Percentiles rank a stretch among this genome's conserved stretches.
phyloP scores from a whole-genome alignment of 805 yeast genomes.

The Spathaspora passalidarum region DNA sequence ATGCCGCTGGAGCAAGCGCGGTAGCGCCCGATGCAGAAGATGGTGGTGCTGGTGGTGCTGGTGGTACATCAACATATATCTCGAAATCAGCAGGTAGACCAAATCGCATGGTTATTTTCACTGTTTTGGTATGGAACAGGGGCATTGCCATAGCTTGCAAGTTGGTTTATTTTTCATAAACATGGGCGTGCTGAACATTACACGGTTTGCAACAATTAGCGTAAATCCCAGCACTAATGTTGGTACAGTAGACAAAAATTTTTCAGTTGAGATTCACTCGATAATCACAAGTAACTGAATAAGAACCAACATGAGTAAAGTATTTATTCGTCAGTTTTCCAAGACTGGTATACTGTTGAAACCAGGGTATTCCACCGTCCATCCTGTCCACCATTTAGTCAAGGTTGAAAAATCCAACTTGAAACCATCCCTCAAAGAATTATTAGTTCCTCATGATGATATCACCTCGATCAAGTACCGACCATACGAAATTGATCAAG shows the following conservation, averaged over 20 bases:
- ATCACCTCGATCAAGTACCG: constrained; percentile 74
- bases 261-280: constrained; percentile 1
- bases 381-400: constrained; percentile 90
- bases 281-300: background rate
- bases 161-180: background rate
- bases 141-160: background rate
- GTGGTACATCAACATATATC: constrained; percentile 9
- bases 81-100: constrained; percentile 26
- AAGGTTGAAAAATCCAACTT: constrained; percentile 71
- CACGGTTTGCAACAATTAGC: background rate
- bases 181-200: background rate
- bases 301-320: constrained; percentile 15
- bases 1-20: too few species aligned
- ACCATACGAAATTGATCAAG: constrained; percentile 75
- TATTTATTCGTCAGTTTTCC: constrained; percentile 29
- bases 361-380: constrained; percentile 60
- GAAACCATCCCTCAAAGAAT: constrained; percentile 69
- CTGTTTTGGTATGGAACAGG: background rate
- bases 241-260: background rate
- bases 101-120: constrained; percentile 18
- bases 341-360: constrained; percentile 48
- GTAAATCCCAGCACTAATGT: background rate
- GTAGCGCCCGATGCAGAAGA: background rate
- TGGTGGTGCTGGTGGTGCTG: background rate
- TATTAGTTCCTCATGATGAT: constrained; percentile 67